phyloP scores from a whole-genome alignment of 345 rosid genomes.

The Corchorus capsularis region DNA sequence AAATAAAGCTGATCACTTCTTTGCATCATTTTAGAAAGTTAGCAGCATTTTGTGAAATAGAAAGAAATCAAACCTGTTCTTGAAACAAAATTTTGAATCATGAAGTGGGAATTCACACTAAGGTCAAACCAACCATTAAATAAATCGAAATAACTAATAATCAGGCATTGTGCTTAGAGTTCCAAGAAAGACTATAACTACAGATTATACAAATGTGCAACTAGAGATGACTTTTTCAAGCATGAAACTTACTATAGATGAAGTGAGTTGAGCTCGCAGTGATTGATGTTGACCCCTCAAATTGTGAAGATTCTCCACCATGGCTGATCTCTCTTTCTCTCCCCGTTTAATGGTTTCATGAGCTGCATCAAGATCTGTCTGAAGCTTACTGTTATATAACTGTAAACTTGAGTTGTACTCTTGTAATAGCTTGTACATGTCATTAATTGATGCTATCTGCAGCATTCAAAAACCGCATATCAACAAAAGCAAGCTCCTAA shows the following conservation, averaged over 20 bases:
- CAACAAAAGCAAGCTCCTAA: slow-evolving; percentile 8
- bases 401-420: slow-evolving; percentile 97
- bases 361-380: slow-evolving; percentile 84
- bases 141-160: background rate
- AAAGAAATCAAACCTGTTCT: slow-evolving; percentile 11
- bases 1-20: background rate
- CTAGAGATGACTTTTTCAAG: slow-evolving; percentile 4
- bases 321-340: slow-evolving; percentile 81
- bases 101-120: background rate
- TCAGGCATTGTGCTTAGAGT: background rate
- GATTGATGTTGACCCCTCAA: slow-evolving; percentile 75
- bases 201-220: slow-evolving; percentile 6
- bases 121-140: background rate
- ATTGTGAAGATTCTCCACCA: slow-evolving; percentile 70
- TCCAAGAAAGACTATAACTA: background rate
- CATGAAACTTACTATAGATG: slow-evolving; percentile 60
- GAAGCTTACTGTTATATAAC: slow-evolving; percentile 88
- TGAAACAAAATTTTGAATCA: background rate
- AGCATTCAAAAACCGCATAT: slow-evolving; percentile 18
- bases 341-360: slow-evolving; percentile 76
- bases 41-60: background rate
- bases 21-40: background rate
- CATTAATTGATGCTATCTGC: slow-evolving; percentile 88
- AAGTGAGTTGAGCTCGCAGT: slow-evolving; percentile 73
- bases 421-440: slow-evolving; percentile 93